Evolutionary conservation across 495 filamentous ascomycete genomes (phyloP).

Genomic region (Neurospora tetraspora): DNA sequence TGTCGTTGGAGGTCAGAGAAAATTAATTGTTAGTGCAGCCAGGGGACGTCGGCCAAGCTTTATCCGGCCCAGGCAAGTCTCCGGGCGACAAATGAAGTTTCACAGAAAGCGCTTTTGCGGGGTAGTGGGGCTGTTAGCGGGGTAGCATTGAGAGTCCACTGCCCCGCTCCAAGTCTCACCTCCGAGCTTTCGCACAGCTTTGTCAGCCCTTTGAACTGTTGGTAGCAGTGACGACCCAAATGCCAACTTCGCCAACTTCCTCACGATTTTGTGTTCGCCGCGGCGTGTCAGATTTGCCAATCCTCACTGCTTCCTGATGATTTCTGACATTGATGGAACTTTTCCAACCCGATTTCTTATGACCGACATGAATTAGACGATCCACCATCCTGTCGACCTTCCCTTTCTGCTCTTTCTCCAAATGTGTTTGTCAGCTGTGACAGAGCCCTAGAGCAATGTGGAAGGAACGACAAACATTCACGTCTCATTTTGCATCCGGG

Average conservation of each 20-base stretch:
- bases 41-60: too few relatives aligned
- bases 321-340: neutral
- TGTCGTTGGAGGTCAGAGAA: neutral
- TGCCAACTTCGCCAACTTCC: neutral
- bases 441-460: neutral
- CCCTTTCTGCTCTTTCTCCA: neutral
- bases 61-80: neutral
- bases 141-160: neutral
- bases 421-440: neutral
- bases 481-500: neutral
- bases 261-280: neutral
- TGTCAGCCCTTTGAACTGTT: neutral
- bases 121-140: neutral
- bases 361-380: too few relatives aligned
- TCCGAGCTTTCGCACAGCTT: neutral
- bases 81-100: neutral
- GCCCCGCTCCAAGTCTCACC: neutral
- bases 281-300: neutral
- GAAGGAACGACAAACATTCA: neutral
- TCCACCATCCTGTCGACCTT: neutral
- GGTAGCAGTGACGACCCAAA: neutral
- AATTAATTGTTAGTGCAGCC: too few relatives aligned
- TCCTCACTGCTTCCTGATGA: neutral
- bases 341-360: too few relatives aligned
- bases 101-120: neutral